phyloP scores from a whole-genome alignment of 2,329 filamentous ascomycete genomes.

The Lasiodiplodia sp. region DNA sequence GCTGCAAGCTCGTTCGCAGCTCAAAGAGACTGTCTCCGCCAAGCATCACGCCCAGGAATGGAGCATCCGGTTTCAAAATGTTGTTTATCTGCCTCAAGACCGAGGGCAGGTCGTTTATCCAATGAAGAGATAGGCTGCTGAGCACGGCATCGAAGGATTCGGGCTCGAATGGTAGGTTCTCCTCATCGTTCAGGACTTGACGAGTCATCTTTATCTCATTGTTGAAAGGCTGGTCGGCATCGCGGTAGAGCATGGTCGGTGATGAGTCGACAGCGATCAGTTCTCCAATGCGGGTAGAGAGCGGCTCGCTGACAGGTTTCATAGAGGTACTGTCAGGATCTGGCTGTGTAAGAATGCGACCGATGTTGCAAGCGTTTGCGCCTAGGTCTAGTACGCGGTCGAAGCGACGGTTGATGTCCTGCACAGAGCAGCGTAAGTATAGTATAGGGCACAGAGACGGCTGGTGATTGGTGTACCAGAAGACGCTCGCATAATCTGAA shows the following conservation, averaged over 20 bases:
- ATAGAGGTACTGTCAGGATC: conserved; percentile 71
- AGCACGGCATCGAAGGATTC: conserved; percentile 88
- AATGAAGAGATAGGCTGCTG: conserved; percentile 89
- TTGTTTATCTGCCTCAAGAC: conserved; percentile 84
- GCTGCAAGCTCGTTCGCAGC: conserved; percentile 88
- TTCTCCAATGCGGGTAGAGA: conserved; percentile 74
- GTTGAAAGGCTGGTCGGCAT: conserved; percentile 78
- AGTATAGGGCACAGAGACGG: neutral
- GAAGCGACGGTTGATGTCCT: conserved; percentile 94
- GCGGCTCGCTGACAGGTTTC: conserved; percentile 67
- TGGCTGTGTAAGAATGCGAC: conserved; percentile 72
- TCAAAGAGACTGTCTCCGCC: conserved; percentile 95
- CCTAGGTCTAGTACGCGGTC: conserved; percentile 87
- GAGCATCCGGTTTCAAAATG: conserved; percentile 85
- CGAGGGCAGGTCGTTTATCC: conserved; percentile 95
- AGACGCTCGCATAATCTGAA: conserved; percentile 83
- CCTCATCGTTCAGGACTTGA: conserved; percentile 76
- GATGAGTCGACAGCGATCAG: conserved; percentile 87
- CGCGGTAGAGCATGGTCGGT: conserved; percentile 77
- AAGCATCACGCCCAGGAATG: conserved; percentile 95
- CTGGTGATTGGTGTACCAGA: conserved; percentile 61
- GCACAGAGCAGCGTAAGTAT: conserved; percentile 5
- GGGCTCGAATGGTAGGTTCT: conserved; percentile 76
- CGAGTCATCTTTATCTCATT: conserved; percentile 74
- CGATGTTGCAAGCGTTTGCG: conserved; percentile 94